Base-by-base conservation (phyloP, 805 yeast species). In the Zygotorulaspora chibaensis region DNA sequence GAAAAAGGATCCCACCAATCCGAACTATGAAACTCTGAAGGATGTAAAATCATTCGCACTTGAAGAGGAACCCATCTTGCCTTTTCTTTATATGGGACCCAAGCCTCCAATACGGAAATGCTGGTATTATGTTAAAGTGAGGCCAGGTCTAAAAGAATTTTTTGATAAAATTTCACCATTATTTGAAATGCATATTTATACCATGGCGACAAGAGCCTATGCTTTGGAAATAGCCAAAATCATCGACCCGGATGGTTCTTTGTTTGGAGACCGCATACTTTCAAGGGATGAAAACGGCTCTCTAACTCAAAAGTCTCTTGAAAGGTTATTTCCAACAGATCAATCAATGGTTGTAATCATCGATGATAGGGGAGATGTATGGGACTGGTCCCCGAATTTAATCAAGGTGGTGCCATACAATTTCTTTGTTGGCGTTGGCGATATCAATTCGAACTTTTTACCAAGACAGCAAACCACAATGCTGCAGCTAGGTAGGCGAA, bases 361-460 rank as follows among this genome's bases (percentile, higher is more conserved):
- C 48, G 99, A 93, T 65, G 99, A 93, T 65, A 77, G 99, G 62
- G 99, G 97, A 2, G 99, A 93, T 65, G 99, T 93, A 16, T 93
- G 99, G 99, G 87, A 86, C 59, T 93, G 99, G 99, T 86, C 88
- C 54, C 81, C 84, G 10, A 90, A 93, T 61, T 70, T 93, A 56
- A 80, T 93, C 47, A 87, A 91, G 66, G 98, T 91, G 4, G 84
- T 89, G 1, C 99, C 99, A 0, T 93, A 88, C 63, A 96, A 87
- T 62, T 93, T 93, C 58, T 93, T 93, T 58, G 95, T 90, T 30
- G 98, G 98, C 9, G 88, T 91, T 46, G 99, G 99, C 25, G 99
- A 93, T 69, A 93, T 93, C 59, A 93, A 93, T 59, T 87, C 96
- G 16, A 83, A 88, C 54, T 89, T 89, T 60, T 69, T 93, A 45